phyloP scores from a whole-genome alignment of 164 flowering plant species.

The Macadamia integrifolia region DNA sequence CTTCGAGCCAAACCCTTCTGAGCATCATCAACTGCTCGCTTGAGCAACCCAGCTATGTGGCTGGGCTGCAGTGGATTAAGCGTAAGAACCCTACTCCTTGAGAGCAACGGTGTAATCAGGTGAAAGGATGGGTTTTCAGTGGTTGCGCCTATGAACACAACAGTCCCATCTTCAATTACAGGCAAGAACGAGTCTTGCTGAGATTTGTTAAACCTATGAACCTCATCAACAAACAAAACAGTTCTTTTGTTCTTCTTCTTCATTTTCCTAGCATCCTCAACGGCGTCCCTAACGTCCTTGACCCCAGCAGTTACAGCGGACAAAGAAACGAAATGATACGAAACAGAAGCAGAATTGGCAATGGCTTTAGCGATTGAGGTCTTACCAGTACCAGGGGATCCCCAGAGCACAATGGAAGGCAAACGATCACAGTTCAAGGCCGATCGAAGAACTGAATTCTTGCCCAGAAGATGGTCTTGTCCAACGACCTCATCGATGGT shows the following conservation, averaged over 20 bases:
- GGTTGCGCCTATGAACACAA: conserved; percentile 82
- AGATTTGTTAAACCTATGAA: conserved; percentile 81
- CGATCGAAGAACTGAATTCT: conserved; percentile 45
- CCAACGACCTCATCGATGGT: conserved; percentile 62
- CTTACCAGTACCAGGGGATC: conserved; percentile 94
- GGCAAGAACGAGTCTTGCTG: conserved; percentile 89
- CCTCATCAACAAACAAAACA: conserved; percentile 80
- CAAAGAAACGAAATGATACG: conserved; percentile 50
- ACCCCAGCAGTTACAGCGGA: conserved; percentile 83
- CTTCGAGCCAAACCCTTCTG: conserved; percentile 46
- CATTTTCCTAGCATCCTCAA: conserved; percentile 53
- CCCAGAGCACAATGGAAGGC: conserved; percentile 82
- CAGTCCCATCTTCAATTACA: conserved; percentile 74
- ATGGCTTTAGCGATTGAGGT: conserved; percentile 77
- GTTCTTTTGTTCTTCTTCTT: conserved; percentile 35
- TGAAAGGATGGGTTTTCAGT: conserved; percentile 95
- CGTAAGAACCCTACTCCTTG: conserved; percentile 64
- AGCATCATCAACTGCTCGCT: conserved; percentile 37
- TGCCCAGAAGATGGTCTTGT: conserved; percentile 64
- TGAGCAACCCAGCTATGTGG: conserved; percentile 35
- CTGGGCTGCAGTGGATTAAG: conserved; percentile 49
- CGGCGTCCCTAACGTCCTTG: conserved; percentile 75
- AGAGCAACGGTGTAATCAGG: conserved; percentile 70
- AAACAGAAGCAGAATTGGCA: conserved; percentile 27
- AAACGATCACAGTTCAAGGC: conserved; percentile 42